phyloP scores from a whole-genome alignment of 352 stramenopile species.

The Phytophthora brassicae region DNA sequence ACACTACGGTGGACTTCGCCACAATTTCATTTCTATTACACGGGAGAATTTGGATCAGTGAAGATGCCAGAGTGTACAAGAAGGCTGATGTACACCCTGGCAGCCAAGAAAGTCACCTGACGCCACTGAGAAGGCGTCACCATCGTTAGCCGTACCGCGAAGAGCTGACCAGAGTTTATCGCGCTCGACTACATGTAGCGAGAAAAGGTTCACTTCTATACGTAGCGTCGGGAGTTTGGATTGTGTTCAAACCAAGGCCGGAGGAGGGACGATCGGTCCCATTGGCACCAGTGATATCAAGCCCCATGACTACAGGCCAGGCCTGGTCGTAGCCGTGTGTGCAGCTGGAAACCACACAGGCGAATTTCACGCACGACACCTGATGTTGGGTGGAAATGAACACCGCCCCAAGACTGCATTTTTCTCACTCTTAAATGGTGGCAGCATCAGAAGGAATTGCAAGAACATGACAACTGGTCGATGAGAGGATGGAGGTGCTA shows the following conservation, averaged over 20 bases:
- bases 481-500: neutral
- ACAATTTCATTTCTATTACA: constrained; percentile 4
- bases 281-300: neutral
- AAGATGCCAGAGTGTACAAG: constrained; percentile 5
- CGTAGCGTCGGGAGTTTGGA: neutral
- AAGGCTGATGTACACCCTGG: neutral
- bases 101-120: neutral
- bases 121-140: neutral
- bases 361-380: neutral
- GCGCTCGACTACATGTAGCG: neutral
- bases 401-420: neutral
- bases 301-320: neutral
- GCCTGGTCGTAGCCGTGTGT: neutral
- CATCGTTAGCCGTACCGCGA: neutral
- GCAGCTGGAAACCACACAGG: neutral
- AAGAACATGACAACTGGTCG: neutral
- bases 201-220: neutral
- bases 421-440: no score
- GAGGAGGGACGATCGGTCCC: neutral
- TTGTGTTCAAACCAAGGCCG: neutral
- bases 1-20: constrained; percentile 7
- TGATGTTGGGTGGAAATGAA: neutral
- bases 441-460: neutral
- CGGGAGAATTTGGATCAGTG: neutral
- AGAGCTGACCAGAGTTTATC: neutral